Evolutionary conservation across 345 rosid species (phyloP).

Genomic region (Populus pruinosa): DNA sequence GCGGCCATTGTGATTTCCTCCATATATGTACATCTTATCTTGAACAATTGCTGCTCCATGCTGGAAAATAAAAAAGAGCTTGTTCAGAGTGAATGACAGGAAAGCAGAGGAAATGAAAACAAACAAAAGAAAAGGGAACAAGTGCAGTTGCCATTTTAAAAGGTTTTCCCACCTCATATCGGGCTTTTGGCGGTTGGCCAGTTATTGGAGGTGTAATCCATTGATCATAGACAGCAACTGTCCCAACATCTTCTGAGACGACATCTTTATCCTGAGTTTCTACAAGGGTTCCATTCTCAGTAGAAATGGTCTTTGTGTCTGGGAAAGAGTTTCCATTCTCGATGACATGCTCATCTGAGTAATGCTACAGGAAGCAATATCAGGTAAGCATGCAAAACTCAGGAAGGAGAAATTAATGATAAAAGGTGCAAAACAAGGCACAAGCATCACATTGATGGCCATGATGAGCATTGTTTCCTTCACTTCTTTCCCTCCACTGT

Average conservation of each 20-base stretch:
- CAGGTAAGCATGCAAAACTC: slow-evolving; percentile 3
- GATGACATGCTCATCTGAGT: slow-evolving; percentile 41
- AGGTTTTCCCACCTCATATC: slow-evolving; percentile 70
- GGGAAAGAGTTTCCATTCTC: slow-evolving; percentile 62
- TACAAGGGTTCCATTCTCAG: slow-evolving; percentile 58
- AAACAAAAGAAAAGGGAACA: slow-evolving; percentile 14
- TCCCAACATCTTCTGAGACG: slow-evolving; percentile 76
- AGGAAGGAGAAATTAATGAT: background rate
- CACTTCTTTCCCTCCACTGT: background rate
- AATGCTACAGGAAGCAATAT: slow-evolving; percentile 40
- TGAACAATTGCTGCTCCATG: slow-evolving; percentile 89
- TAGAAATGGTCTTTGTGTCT: slow-evolving; percentile 64
- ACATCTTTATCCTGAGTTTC: slow-evolving; percentile 91
- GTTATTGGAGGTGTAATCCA: slow-evolving; percentile 79
- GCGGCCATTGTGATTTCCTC: slow-evolving; percentile 99
- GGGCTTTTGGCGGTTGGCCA: slow-evolving; percentile 83
- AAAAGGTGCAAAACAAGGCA: background rate
- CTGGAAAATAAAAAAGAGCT: slow-evolving; percentile 40
- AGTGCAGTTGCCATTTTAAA: slow-evolving; percentile 10
- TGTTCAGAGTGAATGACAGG: slow-evolving; percentile 20
- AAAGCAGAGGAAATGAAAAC: background rate
- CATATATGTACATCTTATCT: slow-evolving; percentile 90
- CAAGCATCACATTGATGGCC: background rate
- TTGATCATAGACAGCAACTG: slow-evolving; percentile 79
- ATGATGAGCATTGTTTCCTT: background rate